Evolutionary conservation across 2,329 filamentous ascomycete genomes (phyloP).

Genomic region (Alternaria brassicicola): DNA sequence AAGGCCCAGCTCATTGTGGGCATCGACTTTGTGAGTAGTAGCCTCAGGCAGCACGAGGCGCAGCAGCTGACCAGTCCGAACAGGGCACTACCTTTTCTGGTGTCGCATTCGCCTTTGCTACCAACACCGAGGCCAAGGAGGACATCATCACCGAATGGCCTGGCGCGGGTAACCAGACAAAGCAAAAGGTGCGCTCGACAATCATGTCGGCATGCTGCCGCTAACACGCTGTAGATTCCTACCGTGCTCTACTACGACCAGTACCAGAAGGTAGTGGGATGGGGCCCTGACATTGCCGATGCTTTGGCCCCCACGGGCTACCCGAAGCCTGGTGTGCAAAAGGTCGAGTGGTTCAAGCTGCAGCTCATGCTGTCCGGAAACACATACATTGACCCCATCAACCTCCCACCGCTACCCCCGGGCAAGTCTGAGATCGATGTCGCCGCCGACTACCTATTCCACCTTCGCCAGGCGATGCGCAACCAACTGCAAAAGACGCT

Average conservation of each 20-base stretch:
- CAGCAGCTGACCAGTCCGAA: constrained; percentile 21
- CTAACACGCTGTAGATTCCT: constrained; percentile 70
- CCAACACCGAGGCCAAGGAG: constrained; percentile 96
- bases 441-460: constrained; percentile 98
- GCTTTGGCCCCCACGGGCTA: constrained; percentile 96
- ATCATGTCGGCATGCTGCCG: neutral
- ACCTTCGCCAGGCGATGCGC: constrained; percentile 95
- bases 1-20: constrained; percentile 98
- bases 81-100: constrained; percentile 98
- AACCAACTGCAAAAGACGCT: constrained; percentile 94
- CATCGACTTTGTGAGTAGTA: constrained; percentile 83
- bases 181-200: constrained; percentile 80
- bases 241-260: constrained; percentile 99
- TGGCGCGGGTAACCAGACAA: constrained; percentile 94
- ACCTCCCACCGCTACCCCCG: constrained; percentile 93
- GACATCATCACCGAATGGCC: constrained; percentile 99
- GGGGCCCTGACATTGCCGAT: constrained; percentile 97
- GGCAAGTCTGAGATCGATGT: constrained; percentile 99
- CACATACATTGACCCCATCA: constrained; percentile 99
- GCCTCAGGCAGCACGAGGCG: constrained; percentile 43
- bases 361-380: constrained; percentile 98
- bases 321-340: constrained; percentile 96
- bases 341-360: constrained; percentile 99
- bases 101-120: constrained; percentile 90
- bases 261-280: constrained; percentile 99